Percentiles rank a stretch among this genome's conserved stretches.
These are phyloP conservation scores for Colletotrichum lini DNA, from an alignment of 2,329 filamentous ascomycete genomes.

Conservation along the genomic window DNA sequence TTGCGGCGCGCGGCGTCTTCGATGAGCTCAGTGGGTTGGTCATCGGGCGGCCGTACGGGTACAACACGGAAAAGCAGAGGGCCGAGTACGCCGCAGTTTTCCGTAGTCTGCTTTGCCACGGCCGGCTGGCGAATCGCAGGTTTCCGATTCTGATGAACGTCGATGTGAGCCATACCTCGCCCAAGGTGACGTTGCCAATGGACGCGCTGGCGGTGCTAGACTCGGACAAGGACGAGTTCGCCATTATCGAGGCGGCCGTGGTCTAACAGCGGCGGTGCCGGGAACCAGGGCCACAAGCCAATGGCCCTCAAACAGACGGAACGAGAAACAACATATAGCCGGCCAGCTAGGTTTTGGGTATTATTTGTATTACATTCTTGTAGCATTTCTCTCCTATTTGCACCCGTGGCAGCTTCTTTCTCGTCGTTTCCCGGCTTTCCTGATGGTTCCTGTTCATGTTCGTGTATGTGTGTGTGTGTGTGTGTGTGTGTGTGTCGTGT, in stretches of 20 bases:
- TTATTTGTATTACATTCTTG: slow-evolving; percentile 38
- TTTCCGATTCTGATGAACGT: slow-evolving; percentile 60
- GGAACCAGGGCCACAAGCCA: neutral
- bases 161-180: slow-evolving; percentile 60
- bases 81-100: slow-evolving; percentile 51
- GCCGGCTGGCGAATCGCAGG: slow-evolving; percentile 46
- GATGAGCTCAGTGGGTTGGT: slow-evolving; percentile 58
- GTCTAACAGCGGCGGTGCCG: slow-evolving; percentile 1
- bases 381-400: slow-evolving; percentile 4
- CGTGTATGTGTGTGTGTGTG: slow-evolving; percentile 27
- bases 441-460: slow-evolving; percentile 16
- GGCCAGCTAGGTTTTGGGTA: slow-evolving; percentile 19
- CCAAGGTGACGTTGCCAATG: slow-evolving; percentile 58
- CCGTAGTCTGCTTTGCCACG: slow-evolving; percentile 53
- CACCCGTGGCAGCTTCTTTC: slow-evolving; percentile 12
- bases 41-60: slow-evolving; percentile 58
- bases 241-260: slow-evolving; percentile 47
- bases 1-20: slow-evolving; percentile 59
- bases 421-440: slow-evolving; percentile 9
- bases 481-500: slow-evolving; percentile 23
- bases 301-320: neutral
- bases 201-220: slow-evolving; percentile 56
- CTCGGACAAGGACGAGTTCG: slow-evolving; percentile 54
- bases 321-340: neutral
- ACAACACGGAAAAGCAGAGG: slow-evolving; percentile 51